A percentile compares a stretch with the other conserved stretches of the same genome.
Conservation (phyloP, 1,284 basidiomycete species). For the Microbotryum intermedium region DNA sequence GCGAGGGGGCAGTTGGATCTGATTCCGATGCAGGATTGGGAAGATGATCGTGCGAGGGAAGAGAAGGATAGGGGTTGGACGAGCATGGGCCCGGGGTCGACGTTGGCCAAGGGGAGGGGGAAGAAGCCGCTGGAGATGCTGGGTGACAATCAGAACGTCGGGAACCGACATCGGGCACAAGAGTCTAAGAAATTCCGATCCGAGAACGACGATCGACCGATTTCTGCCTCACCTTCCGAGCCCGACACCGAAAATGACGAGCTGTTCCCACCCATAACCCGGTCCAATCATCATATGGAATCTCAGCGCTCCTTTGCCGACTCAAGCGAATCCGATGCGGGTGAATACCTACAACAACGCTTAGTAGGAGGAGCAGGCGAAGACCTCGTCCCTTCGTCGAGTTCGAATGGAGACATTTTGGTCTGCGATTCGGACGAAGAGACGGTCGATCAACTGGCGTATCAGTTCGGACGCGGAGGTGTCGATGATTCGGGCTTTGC, state of each 20-base stretch:
- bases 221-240: not conserved
- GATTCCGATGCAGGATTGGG: not conserved
- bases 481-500: slow-evolving; percentile 21
- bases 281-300: too few relatives aligned
- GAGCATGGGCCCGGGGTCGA: not conserved
- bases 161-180: not conserved
- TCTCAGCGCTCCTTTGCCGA: not conserved
- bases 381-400: not conserved
- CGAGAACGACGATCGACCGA: not conserved
- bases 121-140: not conserved
- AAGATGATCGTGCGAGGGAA: not conserved
- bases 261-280: not conserved
- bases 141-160: not conserved
- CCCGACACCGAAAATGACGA: not conserved
- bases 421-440: slow-evolving; percentile 14
- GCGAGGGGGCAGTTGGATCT: not conserved
- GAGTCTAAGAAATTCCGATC: not conserved
- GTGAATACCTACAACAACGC: not conserved
- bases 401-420: not conserved
- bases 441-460: not conserved
- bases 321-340: not conserved
- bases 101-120: not conserved
- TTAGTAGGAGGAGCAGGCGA: not conserved
- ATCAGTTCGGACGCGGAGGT: not conserved
- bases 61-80: not conserved